Base-by-base conservation (phyloP, 73 alveolate species). In the Tetrahymena thermophila region DNA sequence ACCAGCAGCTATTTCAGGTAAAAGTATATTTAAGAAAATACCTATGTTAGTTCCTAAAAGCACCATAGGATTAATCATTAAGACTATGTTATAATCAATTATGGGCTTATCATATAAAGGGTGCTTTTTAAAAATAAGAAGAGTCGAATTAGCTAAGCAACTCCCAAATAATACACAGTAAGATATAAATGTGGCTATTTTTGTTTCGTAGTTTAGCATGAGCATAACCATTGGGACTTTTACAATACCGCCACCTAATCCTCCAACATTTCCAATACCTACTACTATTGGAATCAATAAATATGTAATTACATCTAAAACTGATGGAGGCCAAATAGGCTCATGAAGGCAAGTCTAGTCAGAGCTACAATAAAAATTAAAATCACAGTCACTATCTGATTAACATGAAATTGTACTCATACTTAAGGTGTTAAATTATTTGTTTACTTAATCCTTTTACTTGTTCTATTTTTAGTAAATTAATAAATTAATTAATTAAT, bases 211-310 rank as follows among this genome's bases (percentile, higher is more conserved):
- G 42, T 94, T 56, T 17, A 85, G 93, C 96, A 94, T 94, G 40
- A 94, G 93, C 84, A 94, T 84, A 43, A 94, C 31, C 56, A 94
- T 84, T 4, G 96, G 96, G 40, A 84, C 95, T 94, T 94, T 94
- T 16, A 94, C 93, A 35, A 94, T 94, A 21, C 95, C 96, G n/a
- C 96, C 95, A 34, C 96, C 96, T 94, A 94, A 85, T 17, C 96
- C 95, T 94, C 95, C 96, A 13, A 56, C 94, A 85, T 85, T 94
- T 25, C 96, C 96, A 19, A 94, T 25, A 31, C 96, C 96, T 43
- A 94, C 71, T 28, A 94, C 14, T 19, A 94, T 38, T 28, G 96
- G 96, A 44, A 71, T n/a, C 17, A 71, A 23, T 71, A 71, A 19
- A 13, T 71, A 71, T 71, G 89, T 71, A 13, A 71, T 71, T 2